Percentiles rank a stretch among this genome's conserved stretches.
Evolutionary conservation across 371 early-diverging fungal genomes (phyloP).

Genomic region (Coemansia sp.): DNA sequence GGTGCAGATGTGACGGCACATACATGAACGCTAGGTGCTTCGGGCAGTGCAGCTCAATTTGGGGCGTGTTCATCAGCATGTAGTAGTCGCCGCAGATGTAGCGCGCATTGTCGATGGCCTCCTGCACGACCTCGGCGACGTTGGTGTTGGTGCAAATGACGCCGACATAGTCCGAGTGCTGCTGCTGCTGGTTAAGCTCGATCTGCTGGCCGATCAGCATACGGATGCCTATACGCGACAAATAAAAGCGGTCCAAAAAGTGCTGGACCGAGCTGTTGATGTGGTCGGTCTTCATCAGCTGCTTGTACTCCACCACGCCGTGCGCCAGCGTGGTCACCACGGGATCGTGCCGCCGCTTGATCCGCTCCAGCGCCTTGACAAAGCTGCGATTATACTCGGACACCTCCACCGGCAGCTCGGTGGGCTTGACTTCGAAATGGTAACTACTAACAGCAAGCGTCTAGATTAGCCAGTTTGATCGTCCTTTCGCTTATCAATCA

Average conservation of each 20-base stretch:
- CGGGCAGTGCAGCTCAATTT: conserved; percentile 77
- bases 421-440: conserved; percentile 46
- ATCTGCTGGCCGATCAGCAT: conserved; percentile 92
- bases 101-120: conserved; percentile 90
- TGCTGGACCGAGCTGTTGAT: conserved; percentile 85
- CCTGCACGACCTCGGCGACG: conserved; percentile 72
- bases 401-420: conserved; percentile 68
- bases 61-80: conserved; percentile 79
- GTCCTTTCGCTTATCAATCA: background rate
- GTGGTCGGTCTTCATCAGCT: conserved; percentile 55
- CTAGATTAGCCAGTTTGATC: background rate
- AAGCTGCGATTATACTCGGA: conserved; percentile 77
- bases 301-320: conserved; percentile 92
- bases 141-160: conserved; percentile 92
- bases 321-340: conserved; percentile 93
- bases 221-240: conserved; percentile 97
- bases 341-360: conserved; percentile 93
- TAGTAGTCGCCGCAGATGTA: conserved; percentile 92
- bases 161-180: conserved; percentile 81
- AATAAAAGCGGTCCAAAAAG: conserved; percentile 96
- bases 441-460: conserved; percentile 34
- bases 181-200: conserved; percentile 64
- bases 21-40: conserved; percentile 94
- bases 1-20: conserved; percentile 92
- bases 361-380: conserved; percentile 80